Conservation (phyloP, 345 rosid species). For the Eucalyptus tenuipes region DNA sequence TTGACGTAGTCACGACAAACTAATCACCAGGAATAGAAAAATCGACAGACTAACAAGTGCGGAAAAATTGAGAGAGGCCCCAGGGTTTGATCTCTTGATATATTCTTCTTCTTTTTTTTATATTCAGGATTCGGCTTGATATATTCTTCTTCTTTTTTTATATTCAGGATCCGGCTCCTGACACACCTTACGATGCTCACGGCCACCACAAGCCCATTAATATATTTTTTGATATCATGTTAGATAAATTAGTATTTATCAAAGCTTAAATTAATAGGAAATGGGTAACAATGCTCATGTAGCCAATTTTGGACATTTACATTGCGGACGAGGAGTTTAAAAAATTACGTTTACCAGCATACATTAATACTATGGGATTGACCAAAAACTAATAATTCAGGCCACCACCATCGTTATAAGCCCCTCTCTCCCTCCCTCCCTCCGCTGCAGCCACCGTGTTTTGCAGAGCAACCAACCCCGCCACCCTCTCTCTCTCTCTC, state of each 20-base stretch:
- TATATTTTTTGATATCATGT: background rate
- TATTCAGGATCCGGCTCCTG: no score
- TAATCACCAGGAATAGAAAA: background rate
- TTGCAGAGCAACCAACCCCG: background rate
- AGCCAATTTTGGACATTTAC: background rate
- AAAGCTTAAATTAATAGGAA: background rate
- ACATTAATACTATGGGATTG: background rate
- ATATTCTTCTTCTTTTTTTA: no score
- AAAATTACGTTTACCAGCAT: background rate
- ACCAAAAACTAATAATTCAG: background rate
- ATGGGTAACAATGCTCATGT: background rate
- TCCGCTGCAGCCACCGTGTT: background rate
- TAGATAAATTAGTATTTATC: background rate
- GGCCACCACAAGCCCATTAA: background rate
- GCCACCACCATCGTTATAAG: background rate
- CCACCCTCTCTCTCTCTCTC: background rate
- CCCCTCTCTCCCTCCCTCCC: background rate
- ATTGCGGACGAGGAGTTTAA: background rate
- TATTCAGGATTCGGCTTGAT: background rate
- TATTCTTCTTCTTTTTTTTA: no score
- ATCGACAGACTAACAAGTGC: background rate
- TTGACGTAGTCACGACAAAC: background rate
- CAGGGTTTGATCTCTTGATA: background rate
- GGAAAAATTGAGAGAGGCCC: background rate
- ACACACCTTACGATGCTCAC: no score